phyloP scores from a whole-genome alignment of 2,329 filamentous ascomycete genomes.

The Xylaria digitata region DNA sequence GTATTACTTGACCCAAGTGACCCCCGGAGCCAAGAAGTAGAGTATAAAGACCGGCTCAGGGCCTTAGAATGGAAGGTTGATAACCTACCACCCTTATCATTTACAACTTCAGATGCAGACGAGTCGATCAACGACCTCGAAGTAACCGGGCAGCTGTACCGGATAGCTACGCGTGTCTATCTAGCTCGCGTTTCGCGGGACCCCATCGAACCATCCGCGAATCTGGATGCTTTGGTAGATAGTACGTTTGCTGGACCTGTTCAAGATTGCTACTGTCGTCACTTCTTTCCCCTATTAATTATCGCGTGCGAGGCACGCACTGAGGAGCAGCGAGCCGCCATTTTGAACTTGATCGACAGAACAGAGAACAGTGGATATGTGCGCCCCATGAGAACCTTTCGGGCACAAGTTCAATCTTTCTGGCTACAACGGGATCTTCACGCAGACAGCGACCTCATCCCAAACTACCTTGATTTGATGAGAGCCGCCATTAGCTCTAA shows the following conservation, averaged over 20 bases:
- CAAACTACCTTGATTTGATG: constrained; percentile 47
- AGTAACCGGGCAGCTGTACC: constrained; percentile 37
- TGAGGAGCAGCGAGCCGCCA: constrained; percentile 49
- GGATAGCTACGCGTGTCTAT: constrained; percentile 41
- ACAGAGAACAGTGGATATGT: constrained; percentile 36
- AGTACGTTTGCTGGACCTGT: constrained; percentile 37
- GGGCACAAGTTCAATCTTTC: constrained; percentile 44
- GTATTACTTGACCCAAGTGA: constrained; percentile 42
- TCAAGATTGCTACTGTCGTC: constrained; percentile 41
- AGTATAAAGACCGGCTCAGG: constrained; percentile 36
- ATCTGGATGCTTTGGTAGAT: constrained; percentile 42
- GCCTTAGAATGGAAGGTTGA: constrained; percentile 33
- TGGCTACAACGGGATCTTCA: constrained; percentile 53
- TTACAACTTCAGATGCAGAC: neutral
- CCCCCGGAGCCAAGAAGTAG: constrained; percentile 30
- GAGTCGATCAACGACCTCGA: neutral
- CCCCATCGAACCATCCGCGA: constrained; percentile 37
- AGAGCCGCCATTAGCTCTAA: constrained; percentile 43
- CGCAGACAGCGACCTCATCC: constrained; percentile 47
- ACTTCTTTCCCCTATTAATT: constrained; percentile 53
- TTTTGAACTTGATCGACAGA: constrained; percentile 49
- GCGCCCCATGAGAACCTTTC: constrained; percentile 45
- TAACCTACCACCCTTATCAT: constrained; percentile 15
- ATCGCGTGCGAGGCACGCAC: constrained; percentile 51
- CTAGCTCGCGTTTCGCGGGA: constrained; percentile 43